Conservation (phyloP, 352 stramenopile species). For the Phytophthora hibernalis region DNA sequence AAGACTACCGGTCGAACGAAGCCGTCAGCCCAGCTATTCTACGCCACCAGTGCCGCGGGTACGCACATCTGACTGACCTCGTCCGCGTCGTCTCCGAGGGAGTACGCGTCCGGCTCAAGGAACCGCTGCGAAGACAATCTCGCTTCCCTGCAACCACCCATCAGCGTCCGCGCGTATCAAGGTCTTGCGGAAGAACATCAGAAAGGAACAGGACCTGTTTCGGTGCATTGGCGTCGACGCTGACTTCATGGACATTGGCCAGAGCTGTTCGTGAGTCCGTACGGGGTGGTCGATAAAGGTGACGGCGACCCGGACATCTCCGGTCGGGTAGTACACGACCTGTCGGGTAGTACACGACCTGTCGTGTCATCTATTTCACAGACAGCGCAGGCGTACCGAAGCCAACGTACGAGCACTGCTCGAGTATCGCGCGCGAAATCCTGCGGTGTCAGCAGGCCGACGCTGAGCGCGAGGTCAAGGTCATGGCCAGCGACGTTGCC, state of each 20-base stretch:
- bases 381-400: too few species aligned
- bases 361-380: too few species aligned
- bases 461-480: too few species aligned
- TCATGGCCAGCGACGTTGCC: too few species aligned
- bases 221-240: too few species aligned
- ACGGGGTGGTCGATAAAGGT: constrained; percentile 22
- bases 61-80: background rate
- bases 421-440: too few species aligned
- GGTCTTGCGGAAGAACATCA: background rate
- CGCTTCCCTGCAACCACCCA: too few species aligned
- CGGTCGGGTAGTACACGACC: background rate
- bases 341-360: too few species aligned
- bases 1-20: background rate
- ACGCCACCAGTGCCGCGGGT: background rate
- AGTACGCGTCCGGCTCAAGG: background rate
- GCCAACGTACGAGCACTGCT: too few species aligned
- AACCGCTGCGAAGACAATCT: background rate
- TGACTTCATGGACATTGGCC: background rate
- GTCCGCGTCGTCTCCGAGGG: background rate
- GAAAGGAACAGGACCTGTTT: background rate
- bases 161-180: background rate
- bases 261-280: constrained; percentile 1
- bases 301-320: background rate
- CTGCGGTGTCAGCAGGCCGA: too few species aligned
- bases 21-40: background rate